These are phyloP conservation scores for Candida xiaguanensis DNA, from an alignment of 805 yeast genomes.

Conservation along the genomic window DNA sequence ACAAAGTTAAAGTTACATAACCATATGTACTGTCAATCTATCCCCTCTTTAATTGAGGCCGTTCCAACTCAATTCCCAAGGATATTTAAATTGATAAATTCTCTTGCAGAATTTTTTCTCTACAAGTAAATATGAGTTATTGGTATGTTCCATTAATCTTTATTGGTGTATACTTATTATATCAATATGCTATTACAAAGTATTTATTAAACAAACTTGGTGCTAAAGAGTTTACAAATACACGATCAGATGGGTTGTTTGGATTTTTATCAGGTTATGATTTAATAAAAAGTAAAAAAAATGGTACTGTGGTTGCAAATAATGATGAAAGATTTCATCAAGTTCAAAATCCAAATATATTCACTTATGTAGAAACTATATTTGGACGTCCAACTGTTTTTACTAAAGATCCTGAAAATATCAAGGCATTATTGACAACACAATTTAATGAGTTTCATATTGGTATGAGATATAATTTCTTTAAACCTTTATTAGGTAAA, in stretches of 20 bases:
- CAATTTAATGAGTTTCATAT: slow-evolving; percentile 34
- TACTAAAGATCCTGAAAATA: slow-evolving; percentile 33
- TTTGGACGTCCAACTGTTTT: slow-evolving; percentile 16
- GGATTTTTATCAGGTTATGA: slow-evolving; percentile 18
- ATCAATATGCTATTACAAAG: neutral
- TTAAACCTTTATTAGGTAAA: slow-evolving; percentile 31
- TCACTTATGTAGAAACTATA: neutral
- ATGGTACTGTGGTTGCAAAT: slow-evolving; percentile 18
- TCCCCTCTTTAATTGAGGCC: no score
- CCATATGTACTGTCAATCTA: no score
- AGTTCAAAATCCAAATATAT: slow-evolving; percentile 7
- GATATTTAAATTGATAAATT: no score
- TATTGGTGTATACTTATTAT: neutral
- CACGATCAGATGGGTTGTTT: slow-evolving; percentile 11
- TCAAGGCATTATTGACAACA: slow-evolving; percentile 33
- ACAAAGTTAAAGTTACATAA: neutral
- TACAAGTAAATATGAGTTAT: no score
- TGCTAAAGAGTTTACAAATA: slow-evolving; percentile 11
- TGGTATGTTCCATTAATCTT: neutral
- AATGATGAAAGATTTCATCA: slow-evolving; percentile 12
- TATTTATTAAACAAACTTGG: slow-evolving; percentile 12
- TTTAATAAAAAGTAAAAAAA: slow-evolving; percentile 12
- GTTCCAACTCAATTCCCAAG: no score
- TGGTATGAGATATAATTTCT: slow-evolving; percentile 27
- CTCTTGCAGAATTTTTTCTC: no score